Percentiles rank a stretch among this genome's conserved stretches.
phyloP scores from a whole-genome alignment of 2,329 filamentous ascomycete species.

The Byssochlamys sp. region DNA sequence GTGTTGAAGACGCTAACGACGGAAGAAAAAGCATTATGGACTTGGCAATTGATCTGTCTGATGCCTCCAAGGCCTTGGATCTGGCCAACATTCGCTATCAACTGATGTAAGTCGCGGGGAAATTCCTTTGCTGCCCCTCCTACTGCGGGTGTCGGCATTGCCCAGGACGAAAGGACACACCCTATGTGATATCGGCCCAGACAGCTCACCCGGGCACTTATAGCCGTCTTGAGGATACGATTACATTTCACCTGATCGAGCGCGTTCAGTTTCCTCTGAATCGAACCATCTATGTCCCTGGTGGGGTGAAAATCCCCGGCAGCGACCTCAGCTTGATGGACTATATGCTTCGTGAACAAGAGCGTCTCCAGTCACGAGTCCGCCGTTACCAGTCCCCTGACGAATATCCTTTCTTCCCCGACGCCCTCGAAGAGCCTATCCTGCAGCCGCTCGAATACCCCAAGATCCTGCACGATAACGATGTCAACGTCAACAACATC shows the following conservation, averaged over 20 bases:
- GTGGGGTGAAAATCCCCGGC: constrained; percentile 68
- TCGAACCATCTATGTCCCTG: constrained; percentile 71
- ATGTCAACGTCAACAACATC: constrained; percentile 79
- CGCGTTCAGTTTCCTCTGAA: constrained; percentile 95
- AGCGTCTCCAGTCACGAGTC: constrained; percentile 81
- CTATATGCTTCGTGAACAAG: constrained; percentile 85
- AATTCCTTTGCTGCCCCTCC: neutral
- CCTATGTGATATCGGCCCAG: neutral
- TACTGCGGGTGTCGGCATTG: constrained; percentile 3
- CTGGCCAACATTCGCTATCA: constrained; percentile 87
- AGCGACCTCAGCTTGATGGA: constrained; percentile 74
- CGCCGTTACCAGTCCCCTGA: constrained; percentile 92
- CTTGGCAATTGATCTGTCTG: constrained; percentile 74
- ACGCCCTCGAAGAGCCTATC: constrained; percentile 66
- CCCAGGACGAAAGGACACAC: neutral
- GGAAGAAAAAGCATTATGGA: constrained; percentile 56
- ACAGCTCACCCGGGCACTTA: neutral
- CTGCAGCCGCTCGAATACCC: constrained; percentile 85
- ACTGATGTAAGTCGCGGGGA: constrained; percentile 61
- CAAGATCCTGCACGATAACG: constrained; percentile 72
- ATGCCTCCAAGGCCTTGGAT: constrained; percentile 76
- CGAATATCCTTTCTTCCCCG: constrained; percentile 93
- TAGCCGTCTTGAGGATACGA: constrained; percentile 93
- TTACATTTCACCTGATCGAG: constrained; percentile 93
- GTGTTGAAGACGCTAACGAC: neutral